Evolutionary conservation across 805 yeast species (phyloP).

Genomic region (Cyberlindnera euphorbiiphila): DNA sequence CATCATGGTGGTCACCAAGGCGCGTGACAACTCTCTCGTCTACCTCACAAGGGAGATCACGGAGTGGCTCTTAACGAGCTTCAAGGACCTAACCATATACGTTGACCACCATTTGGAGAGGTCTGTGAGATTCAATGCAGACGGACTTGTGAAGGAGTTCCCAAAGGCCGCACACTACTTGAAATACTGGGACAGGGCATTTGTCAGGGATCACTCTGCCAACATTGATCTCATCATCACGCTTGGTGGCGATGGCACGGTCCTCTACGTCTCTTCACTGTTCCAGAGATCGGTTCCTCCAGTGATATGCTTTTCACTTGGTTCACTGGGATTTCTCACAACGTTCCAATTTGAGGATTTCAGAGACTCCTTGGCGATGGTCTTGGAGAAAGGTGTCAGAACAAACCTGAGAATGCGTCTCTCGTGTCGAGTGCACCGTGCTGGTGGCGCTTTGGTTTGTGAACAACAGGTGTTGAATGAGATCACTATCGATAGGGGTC

Average conservation of each 20-base stretch:
- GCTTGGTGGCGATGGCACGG: constrained; percentile 97
- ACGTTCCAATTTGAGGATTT: constrained; percentile 78
- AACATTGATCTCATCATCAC: constrained; percentile 77
- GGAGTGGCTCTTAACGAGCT: constrained; percentile 59
- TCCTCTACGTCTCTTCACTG: constrained; percentile 78
- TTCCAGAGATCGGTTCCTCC: constrained; percentile 91
- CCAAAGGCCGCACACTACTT: constrained; percentile 44
- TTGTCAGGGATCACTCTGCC: constrained; percentile 41
- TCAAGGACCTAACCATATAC: constrained; percentile 47
- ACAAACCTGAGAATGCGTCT: constrained; percentile 84
- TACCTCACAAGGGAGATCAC: constrained; percentile 75
- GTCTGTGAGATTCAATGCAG: constrained; percentile 60
- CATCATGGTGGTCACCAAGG: constrained; percentile 84
- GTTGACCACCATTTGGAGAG: constrained; percentile 67
- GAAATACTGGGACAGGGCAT: constrained; percentile 65
- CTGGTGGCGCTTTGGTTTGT: constrained; percentile 38
- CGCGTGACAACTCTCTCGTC: constrained; percentile 75
- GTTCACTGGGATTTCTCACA: constrained; percentile 90
- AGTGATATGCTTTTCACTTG: constrained; percentile 80
- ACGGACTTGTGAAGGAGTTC: constrained; percentile 44
- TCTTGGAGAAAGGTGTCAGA: constrained; percentile 66
- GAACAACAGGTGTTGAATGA: constrained; percentile 82
- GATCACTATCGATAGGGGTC: constrained; percentile 88
- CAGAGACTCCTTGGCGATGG: constrained; percentile 50
- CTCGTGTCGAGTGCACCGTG: constrained; percentile 66